These are phyloP conservation scores for Chondrus crispus DNA, from an alignment of 23 red algal species.

Conservation along the genomic window DNA sequence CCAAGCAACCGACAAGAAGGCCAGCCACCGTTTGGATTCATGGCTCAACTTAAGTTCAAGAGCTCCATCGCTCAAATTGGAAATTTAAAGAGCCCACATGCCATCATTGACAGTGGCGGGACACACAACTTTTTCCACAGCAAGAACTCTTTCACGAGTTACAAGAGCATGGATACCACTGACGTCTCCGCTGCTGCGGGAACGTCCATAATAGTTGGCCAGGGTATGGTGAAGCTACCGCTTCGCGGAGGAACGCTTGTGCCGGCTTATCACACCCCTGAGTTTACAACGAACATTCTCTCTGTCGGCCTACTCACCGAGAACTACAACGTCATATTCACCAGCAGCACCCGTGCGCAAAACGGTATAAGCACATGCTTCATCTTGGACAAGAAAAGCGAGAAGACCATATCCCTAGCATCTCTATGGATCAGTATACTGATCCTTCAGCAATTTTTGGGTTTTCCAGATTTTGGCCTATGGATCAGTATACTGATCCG, in stretches of 20 bases:
- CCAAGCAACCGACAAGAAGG: too few relatives aligned
- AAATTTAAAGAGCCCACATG: background rate
- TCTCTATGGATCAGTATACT: too few relatives aligned
- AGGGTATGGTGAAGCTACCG: background rate
- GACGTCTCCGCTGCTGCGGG: background rate
- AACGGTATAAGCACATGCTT: background rate
- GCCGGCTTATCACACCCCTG: background rate
- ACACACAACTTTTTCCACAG: background rate
- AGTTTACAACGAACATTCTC: background rate
- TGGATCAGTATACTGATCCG: too few relatives aligned
- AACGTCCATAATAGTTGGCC: background rate
- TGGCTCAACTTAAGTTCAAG: background rate
- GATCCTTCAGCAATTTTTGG: too few relatives aligned
- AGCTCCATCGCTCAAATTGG: background rate
- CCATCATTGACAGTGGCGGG: background rate
- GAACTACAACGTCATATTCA: background rate
- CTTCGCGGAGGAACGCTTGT: background rate
- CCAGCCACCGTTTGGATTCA: background rate
- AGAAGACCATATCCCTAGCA: too few relatives aligned
- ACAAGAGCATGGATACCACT: background rate
- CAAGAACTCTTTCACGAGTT: background rate
- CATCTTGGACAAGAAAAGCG: too few relatives aligned
- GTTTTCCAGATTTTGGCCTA: too few relatives aligned
- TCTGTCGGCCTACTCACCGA: background rate
- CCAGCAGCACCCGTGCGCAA: background rate